Evolutionary conservation across 495 filamentous ascomycete genomes (phyloP).

Genomic region (Filosporella fistucella): DNA sequence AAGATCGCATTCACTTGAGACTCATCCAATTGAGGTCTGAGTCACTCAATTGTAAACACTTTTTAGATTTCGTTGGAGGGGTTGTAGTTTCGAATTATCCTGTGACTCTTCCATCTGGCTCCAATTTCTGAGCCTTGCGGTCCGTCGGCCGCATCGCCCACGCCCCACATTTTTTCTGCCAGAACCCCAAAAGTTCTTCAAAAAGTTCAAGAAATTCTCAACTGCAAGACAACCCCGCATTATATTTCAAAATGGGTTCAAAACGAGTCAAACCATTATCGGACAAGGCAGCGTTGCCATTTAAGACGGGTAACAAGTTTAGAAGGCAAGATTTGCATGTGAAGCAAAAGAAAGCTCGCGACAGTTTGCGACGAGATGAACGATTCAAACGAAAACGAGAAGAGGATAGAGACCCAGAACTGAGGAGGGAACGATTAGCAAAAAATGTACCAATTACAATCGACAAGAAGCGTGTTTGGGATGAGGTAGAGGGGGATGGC

Average conservation of each 20-base stretch:
- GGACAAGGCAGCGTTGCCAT: slow-evolving; percentile 30
- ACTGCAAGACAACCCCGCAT: slow-evolving; percentile 11
- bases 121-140: slow-evolving; percentile 4
- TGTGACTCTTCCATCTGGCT: slow-evolving; percentile 1
- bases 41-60: slow-evolving; percentile 10
- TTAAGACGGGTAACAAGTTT: slow-evolving; percentile 60
- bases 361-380: slow-evolving; percentile 66
- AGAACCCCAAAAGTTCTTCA: neutral
- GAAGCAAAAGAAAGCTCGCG: slow-evolving; percentile 69
- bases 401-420: slow-evolving; percentile 76
- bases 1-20: slow-evolving; percentile 25
- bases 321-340: slow-evolving; percentile 70
- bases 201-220: slow-evolving; percentile 2
- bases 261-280: slow-evolving; percentile 32
- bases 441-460: slow-evolving; percentile 80
- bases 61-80: neutral
- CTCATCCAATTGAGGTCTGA: slow-evolving; percentile 18
- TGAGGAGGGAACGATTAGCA: slow-evolving; percentile 64
- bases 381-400: slow-evolving; percentile 75
- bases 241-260: slow-evolving; percentile 29
- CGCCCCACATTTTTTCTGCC: slow-evolving; percentile 8
- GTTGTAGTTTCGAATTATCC: slow-evolving; percentile 10
- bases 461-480: slow-evolving; percentile 89
- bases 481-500: slow-evolving; percentile 66
- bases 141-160: too few relatives aligned